A percentile compares a stretch with the other conserved stretches of the same genome.
These are phyloP conservation scores for Colletotrichum incanum DNA, from an alignment of 2,329 filamentous ascomycete species.

Conservation along the genomic window DNA sequence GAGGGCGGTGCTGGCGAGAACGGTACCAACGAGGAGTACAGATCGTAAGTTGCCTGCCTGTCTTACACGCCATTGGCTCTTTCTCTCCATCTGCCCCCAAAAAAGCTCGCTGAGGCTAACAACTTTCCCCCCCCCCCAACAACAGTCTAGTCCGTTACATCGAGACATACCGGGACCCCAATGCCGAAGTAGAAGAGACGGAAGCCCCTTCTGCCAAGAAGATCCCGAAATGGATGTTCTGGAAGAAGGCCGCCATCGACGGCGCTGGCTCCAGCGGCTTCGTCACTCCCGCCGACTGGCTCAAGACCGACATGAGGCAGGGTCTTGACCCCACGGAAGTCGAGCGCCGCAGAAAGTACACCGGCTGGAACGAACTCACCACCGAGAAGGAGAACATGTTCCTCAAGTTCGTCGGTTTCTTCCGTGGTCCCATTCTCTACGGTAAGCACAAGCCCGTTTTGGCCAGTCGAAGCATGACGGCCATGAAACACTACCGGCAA, in stretches of 20 bases:
- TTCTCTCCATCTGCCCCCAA: background rate
- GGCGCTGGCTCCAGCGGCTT: conserved; percentile 51
- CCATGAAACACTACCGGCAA: conserved; percentile 33
- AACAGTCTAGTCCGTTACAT: conserved; percentile 51
- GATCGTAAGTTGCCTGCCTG: conserved; percentile 34
- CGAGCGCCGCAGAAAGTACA: conserved; percentile 75
- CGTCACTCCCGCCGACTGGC: conserved; percentile 76
- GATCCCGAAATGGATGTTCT: conserved; percentile 56
- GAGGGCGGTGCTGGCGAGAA: conserved; percentile 37
- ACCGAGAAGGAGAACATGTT: conserved; percentile 84
- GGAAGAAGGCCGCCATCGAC: conserved; percentile 47
- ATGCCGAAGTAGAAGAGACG: conserved; percentile 50
- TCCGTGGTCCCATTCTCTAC: conserved; percentile 83
- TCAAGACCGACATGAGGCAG: conserved; percentile 76
- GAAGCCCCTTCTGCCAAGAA: conserved; percentile 47
- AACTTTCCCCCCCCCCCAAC: background rate
- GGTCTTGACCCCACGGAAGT: conserved; percentile 74
- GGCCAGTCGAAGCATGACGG: conserved; percentile 24
- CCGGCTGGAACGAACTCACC: conserved; percentile 80
- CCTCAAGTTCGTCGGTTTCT: conserved; percentile 82
- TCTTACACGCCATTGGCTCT: conserved; percentile 32
- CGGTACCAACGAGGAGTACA: conserved; percentile 41
- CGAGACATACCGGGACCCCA: conserved; percentile 56
- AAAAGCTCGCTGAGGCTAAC: background rate
- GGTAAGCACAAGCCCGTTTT: conserved; percentile 65